These are phyloP conservation scores for Manihot esculenta DNA, from an alignment of 441 rosid species.

Conservation along the genomic window DNA sequence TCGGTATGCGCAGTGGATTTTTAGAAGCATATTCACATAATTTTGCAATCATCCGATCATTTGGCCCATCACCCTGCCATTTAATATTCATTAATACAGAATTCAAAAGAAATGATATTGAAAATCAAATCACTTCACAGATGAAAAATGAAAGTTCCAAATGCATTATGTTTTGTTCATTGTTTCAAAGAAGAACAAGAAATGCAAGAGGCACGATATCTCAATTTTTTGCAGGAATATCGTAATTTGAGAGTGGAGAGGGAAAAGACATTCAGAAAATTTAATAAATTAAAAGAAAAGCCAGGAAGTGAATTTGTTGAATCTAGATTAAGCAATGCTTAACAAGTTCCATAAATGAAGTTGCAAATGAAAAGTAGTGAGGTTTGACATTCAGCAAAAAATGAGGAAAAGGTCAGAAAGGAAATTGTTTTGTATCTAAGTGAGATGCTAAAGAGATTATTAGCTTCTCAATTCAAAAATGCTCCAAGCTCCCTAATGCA, in stretches of 20 bases:
- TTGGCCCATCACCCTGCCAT: slow-evolving; percentile 82
- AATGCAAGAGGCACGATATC: slow-evolving; percentile 2
- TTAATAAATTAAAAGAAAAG: slow-evolving; percentile 1
- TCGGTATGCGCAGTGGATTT: slow-evolving; percentile 88
- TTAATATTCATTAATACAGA: slow-evolving; percentile 17
- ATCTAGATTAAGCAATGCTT: background rate
- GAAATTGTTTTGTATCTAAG: background rate
- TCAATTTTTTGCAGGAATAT: background rate
- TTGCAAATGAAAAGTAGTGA: background rate
- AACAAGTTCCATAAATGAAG: background rate
- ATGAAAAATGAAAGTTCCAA: slow-evolving; percentile 3
- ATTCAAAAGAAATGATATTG: slow-evolving; percentile 8
- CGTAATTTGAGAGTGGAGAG: background rate
- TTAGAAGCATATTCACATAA: slow-evolving; percentile 91
- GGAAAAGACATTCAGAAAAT: background rate
- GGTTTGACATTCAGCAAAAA: background rate
- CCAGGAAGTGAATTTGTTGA: background rate
- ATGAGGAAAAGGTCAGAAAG: background rate
- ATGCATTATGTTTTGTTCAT: slow-evolving; percentile 4
- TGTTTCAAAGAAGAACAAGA: slow-evolving; percentile 6
- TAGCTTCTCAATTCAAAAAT: background rate
- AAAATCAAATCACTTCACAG: background rate
- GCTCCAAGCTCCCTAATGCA: background rate
- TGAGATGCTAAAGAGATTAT: background rate
- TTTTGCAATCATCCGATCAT: slow-evolving; percentile 85